Conservation (phyloP, 139 green algal genomes). For the Micractinium sp. region DNA sequence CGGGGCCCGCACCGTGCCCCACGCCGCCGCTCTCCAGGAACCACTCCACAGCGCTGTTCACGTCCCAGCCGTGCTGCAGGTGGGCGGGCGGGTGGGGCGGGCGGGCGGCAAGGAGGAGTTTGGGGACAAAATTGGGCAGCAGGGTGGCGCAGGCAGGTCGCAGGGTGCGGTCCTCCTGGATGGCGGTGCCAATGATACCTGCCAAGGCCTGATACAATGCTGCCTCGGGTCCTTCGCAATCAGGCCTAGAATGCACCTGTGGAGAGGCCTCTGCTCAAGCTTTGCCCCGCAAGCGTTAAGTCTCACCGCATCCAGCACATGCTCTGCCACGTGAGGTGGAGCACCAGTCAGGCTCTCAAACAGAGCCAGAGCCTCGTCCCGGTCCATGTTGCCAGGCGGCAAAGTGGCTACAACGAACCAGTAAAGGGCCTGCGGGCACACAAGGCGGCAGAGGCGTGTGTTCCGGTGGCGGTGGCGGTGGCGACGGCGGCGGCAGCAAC, state of each 20-base stretch:
- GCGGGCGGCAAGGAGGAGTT: not conserved
- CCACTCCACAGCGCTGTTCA: conserved; percentile 25
- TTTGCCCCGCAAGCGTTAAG: not conserved
- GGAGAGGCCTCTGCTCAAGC: too few relatives aligned
- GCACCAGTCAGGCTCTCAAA: conserved; percentile 21
- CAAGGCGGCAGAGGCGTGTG: not conserved
- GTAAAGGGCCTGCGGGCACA: not conserved
- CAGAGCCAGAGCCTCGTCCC: conserved; percentile 3
- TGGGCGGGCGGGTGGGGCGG: too few relatives aligned
- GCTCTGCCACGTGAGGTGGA: conserved; percentile 9
- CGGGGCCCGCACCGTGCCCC: not conserved
- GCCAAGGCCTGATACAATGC: too few relatives aligned
- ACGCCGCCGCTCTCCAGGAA: conserved; percentile 36
- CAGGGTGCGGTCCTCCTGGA: not conserved
- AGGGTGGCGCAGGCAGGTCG: not conserved
- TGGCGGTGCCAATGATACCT: not conserved
- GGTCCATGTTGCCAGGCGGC: conserved; percentile 5
- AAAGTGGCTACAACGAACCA: not conserved
- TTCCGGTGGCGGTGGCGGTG: not conserved
- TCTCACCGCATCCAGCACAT: conserved; percentile 33
- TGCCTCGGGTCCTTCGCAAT: too few relatives aligned
- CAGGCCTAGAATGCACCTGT: not conserved
- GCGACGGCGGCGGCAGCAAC: not conserved
- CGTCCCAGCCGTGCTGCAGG: conserved; percentile 5
- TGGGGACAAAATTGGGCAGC: not conserved